Evolutionary conservation across 1,284 basidiomycete genomes (phyloP).

Genomic region (Cutaneotrichosporon sp.): DNA sequence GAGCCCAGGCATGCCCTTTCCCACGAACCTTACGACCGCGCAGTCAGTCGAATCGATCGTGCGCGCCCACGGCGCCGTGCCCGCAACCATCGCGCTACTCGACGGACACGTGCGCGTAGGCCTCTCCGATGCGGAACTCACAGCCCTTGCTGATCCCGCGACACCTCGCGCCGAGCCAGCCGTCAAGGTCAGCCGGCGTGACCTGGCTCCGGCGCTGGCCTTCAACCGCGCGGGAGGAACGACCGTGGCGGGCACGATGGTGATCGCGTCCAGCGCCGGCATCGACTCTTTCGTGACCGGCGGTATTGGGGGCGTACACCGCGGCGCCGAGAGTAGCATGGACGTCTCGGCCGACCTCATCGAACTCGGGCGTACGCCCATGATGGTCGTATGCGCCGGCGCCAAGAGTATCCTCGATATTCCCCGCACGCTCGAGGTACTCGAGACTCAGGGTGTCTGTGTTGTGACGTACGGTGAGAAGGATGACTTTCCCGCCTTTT

Average conservation of each 20-base stretch:
- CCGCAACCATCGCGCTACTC: conserved; percentile 88
- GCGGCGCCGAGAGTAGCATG: conserved; percentile 84
- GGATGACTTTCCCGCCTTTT: conserved; percentile 88
- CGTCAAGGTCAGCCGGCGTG: conserved; percentile 82
- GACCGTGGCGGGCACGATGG: conserved; percentile 84
- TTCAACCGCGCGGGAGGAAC: conserved; percentile 75
- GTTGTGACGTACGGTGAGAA: conserved; percentile 76
- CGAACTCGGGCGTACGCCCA: conserved; percentile 73
- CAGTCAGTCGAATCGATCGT: conserved; percentile 74
- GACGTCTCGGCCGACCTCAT: conserved; percentile 89
- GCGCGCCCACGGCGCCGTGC: conserved; percentile 71
- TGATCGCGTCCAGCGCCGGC: conserved; percentile 75
- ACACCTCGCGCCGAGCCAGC: conserved; percentile 34
- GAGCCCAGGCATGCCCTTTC: conserved; percentile 66
- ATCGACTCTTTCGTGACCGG: conserved; percentile 66
- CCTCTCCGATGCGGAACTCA: conserved; percentile 65
- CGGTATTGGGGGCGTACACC: conserved; percentile 72
- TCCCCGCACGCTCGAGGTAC: conserved; percentile 84
- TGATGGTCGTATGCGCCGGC: conserved; percentile 89
- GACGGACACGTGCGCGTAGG: conserved; percentile 84
- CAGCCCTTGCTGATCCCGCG: conserved; percentile 60
- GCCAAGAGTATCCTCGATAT: conserved; percentile 96
- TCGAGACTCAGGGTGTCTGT: conserved; percentile 95
- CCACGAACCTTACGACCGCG: conserved; percentile 72
- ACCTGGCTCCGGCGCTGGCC: conserved; percentile 76